A percentile compares a stretch with the other conserved stretches of the same genome.
These are phyloP conservation scores for Dryadomyces quercus-mongolicae DNA, from an alignment of 2,329 filamentous ascomycete genomes.

Conservation along the genomic window DNA sequence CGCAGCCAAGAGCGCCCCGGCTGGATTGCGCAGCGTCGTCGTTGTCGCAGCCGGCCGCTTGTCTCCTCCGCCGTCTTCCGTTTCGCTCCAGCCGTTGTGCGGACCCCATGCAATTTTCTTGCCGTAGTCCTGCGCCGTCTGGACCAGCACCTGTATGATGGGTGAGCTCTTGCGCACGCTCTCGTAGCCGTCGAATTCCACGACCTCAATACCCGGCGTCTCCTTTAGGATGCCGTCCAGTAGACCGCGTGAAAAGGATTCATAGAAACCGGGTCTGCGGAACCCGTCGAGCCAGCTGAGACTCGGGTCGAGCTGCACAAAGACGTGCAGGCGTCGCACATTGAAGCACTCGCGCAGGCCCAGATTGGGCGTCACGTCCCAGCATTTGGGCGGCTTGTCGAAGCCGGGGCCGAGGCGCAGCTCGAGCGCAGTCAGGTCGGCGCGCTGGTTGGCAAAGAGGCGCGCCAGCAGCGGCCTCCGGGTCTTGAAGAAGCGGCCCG, in stretches of 20 bases:
- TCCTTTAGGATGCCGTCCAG: conserved; percentile 43
- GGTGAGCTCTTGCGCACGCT: conserved; percentile 52
- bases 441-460: conserved; percentile 47
- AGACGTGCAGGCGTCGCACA: conserved; percentile 49
- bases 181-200: conserved; percentile 60
- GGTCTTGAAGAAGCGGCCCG: conserved; percentile 57
- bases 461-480: conserved; percentile 60
- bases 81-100: conserved; percentile 25
- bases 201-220: conserved; percentile 40
- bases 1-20: background rate
- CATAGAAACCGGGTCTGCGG: conserved; percentile 57
- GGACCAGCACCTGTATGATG: conserved; percentile 50
- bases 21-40: background rate
- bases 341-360: conserved; percentile 50
- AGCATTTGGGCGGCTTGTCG: conserved; percentile 55
- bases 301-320: conserved; percentile 62
- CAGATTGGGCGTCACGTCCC: conserved; percentile 53
- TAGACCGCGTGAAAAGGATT: conserved; percentile 48
- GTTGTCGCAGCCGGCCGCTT: background rate
- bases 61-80: background rate
- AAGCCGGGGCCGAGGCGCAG: conserved; percentile 63
- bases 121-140: conserved; percentile 33
- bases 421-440: conserved; percentile 50
- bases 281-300: conserved; percentile 57
- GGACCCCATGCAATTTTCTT: conserved; percentile 55